Evolutionary conservation across 805 yeast species (phyloP).

Genomic region (Candida tallmaniae): DNA sequence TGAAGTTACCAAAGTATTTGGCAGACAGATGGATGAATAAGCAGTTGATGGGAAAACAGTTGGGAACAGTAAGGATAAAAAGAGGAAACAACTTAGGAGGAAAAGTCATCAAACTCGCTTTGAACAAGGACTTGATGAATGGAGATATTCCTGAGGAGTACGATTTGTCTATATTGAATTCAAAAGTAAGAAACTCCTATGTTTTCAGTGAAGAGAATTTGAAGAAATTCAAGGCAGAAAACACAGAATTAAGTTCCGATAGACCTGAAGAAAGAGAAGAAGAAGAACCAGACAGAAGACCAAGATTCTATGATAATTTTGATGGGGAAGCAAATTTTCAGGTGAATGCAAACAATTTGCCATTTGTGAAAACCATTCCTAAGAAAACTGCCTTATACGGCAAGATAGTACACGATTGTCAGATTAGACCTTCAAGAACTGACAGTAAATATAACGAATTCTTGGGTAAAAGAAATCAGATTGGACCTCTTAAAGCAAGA

Average conservation of each 20-base stretch:
- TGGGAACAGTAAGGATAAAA: conserved; percentile 77
- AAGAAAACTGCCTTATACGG: conserved; percentile 84
- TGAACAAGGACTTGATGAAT: conserved; percentile 28
- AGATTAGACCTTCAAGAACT: conserved; percentile 70
- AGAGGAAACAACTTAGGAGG: conserved; percentile 34
- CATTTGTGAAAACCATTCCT: conserved; percentile 83
- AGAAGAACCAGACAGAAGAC: conserved; percentile 5
- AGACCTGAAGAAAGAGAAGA: conserved; percentile 10
- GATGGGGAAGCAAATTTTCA: conserved; percentile 5
- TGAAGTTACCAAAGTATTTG: conserved; percentile 81
- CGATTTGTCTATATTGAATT: conserved; percentile 72
- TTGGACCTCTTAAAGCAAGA: conserved; percentile 45
- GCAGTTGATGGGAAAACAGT: conserved; percentile 59
- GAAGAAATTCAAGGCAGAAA: conserved; percentile 49
- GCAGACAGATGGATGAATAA: conserved; percentile 74
- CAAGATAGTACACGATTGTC: conserved; percentile 88
- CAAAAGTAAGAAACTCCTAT: conserved; percentile 77
- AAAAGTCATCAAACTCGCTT: conserved; percentile 50
- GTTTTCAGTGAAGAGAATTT: conserved; percentile 86
- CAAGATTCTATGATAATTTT: conserved; percentile 1
- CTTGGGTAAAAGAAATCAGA: conserved; percentile 47
- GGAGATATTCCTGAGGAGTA: conserved; percentile 73
- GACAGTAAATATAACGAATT: conserved; percentile 69
- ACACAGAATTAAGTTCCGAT: conserved; percentile 10
- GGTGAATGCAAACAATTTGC: conserved; percentile 36